phyloP scores from a whole-genome alignment of 2,329 filamentous ascomycete species.

The Colletotrichum sp. region DNA sequence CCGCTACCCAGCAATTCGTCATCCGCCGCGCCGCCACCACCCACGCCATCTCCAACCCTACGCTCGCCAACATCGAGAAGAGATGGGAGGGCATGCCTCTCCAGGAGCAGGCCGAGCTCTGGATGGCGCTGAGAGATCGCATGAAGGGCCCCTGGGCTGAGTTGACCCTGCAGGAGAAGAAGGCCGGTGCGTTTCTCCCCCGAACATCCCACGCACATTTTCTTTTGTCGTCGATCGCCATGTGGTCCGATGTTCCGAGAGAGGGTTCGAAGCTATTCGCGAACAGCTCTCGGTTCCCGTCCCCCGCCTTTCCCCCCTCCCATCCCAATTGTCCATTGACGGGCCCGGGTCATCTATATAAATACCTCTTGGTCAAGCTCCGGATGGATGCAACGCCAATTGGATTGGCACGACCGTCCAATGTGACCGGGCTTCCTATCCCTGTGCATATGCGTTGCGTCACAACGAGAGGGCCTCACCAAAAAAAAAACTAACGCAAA shows the following conservation, averaged over 20 bases:
- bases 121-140: slow-evolving; percentile 97
- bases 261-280: not conserved
- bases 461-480: not conserved
- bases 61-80: slow-evolving; percentile 98
- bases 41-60: slow-evolving; percentile 97
- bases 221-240: slow-evolving; percentile 1
- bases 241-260: slow-evolving; percentile 1
- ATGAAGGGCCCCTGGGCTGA: slow-evolving; percentile 99
- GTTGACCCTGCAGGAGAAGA: slow-evolving; percentile 96
- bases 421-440: not conserved
- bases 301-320: not conserved
- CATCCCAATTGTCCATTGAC: not conserved
- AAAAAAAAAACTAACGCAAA: slow-evolving; percentile 40
- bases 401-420: slow-evolving; percentile 1
- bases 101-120: slow-evolving; percentile 98
- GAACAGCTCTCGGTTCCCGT: not conserved
- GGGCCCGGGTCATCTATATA: not conserved
- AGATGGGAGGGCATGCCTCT: slow-evolving; percentile 98
- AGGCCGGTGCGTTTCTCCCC: slow-evolving; percentile 78
- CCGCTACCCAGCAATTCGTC: slow-evolving; percentile 40
- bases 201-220: not conserved
- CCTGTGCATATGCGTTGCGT: slow-evolving; percentile 15
- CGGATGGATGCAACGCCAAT: slow-evolving; percentile 4
- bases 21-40: slow-evolving; percentile 65
- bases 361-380: not conserved